Base-by-base conservation (phyloP, 805 yeast species). In the Starmerella scarabaei region DNA sequence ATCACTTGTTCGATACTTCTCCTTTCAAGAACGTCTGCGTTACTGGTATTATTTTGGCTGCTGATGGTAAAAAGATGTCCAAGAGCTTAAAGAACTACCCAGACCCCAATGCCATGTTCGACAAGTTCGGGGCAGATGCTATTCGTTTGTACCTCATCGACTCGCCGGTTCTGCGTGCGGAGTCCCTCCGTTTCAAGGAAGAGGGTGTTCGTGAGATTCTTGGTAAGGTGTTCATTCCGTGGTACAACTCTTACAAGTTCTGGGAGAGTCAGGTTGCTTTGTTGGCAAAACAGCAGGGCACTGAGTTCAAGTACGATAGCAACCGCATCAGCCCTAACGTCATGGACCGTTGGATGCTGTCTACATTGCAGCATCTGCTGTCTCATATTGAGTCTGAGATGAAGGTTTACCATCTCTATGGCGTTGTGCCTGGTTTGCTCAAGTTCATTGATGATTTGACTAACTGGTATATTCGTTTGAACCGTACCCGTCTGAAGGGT, bases 1-100 rank as follows among this genome's bases (percentile, higher is more conserved):
- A 94, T 42, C 96, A 88, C 55, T 67, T 91, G 54, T 91, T 91
- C 67, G 78, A 80, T 56, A 73, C 77, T 43, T 93, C 93, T 48
- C 97, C 99, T 36, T 91, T 80, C 71, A 68, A 88, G 64, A 91
- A 91, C 62, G 94, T 86, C 49, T 83, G 91, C 61, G 98, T 91
- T 38, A 70, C 85, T 32, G 99, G 99, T 70, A 82, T 91, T 58
- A 94, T 91, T 33, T 72, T 91, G 52, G 99, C 99, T 34, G 77
- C 91, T 33, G 99, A 91, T 60, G 99, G 99, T 64, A 91, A 86
- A 68, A 91, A 91, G 70, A 91, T 91, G 99, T 91, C 98, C 33
- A 91, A 91, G 71, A 79, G 97, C 56, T 75, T 91, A 59, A 86
- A 91, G 71, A 91, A 91, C 65, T 91, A 91, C 63, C 99, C 99